Evolutionary conservation across 2,329 filamentous ascomycete genomes (phyloP).

Genomic region (Capronia americana): DNA sequence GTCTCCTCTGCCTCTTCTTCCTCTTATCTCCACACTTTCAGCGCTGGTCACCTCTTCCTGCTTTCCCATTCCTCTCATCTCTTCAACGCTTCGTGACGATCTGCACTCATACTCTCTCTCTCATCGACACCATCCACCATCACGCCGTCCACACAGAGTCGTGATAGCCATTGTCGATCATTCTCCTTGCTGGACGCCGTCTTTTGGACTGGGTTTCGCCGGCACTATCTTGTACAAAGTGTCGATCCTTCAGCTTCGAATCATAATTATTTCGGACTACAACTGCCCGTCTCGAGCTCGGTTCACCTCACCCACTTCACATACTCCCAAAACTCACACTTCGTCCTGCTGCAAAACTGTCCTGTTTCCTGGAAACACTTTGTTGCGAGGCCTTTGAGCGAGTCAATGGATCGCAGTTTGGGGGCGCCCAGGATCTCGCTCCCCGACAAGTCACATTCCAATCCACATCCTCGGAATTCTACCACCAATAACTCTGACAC

Average conservation of each 20-base stretch:
- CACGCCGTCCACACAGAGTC: not conserved
- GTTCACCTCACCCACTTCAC: not conserved
- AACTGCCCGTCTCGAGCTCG: not conserved
- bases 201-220: not conserved
- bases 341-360: not conserved
- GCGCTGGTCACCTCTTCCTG: slow-evolving; percentile 6
- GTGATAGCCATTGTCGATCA: not conserved
- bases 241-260: slow-evolving; percentile 5
- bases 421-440: slow-evolving; percentile 22
- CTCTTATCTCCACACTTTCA: slow-evolving; percentile 24
- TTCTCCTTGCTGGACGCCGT: not conserved
- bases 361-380: not conserved
- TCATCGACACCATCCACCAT: not conserved
- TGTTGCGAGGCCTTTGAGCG: slow-evolving; percentile 2
- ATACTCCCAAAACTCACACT: not conserved
- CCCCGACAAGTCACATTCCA: slow-evolving; percentile 35
- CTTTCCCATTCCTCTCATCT: slow-evolving; percentile 3
- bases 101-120: slow-evolving; percentile 3
- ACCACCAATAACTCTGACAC: slow-evolving; percentile 32
- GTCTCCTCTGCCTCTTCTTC: slow-evolving; percentile 15
- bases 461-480: slow-evolving; percentile 32
- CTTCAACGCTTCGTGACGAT: slow-evolving; percentile 11
- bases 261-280: not conserved
- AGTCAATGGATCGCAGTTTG: slow-evolving; percentile 28
- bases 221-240: not conserved